A percentile compares a stretch with the other conserved stretches of the same genome.
phyloP scores from a whole-genome alignment of 2,329 filamentous ascomycete species.

The Fusarium verticillioides region DNA sequence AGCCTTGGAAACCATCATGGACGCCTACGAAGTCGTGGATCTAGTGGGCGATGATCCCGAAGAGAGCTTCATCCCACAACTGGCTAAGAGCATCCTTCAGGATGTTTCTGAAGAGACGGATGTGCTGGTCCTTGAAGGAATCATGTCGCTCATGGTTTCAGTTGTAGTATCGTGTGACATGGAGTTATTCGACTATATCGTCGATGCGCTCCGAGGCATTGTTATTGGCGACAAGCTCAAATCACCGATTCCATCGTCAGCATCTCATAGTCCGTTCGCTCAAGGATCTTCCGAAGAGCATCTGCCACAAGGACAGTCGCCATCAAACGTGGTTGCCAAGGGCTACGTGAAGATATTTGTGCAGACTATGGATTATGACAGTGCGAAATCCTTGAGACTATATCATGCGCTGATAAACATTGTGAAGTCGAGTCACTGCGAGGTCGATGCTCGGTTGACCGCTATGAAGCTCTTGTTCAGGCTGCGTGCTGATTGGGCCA shows the following conservation, averaged over 20 bases:
- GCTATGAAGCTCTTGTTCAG: constrained; percentile 84
- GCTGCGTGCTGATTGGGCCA: constrained; percentile 82
- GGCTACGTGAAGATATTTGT: constrained; percentile 83
- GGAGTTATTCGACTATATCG: constrained; percentile 68
- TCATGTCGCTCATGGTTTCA: constrained; percentile 72
- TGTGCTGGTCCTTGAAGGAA: constrained; percentile 70
- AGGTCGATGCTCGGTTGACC: constrained; percentile 76
- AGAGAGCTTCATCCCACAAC: constrained; percentile 64
- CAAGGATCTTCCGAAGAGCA: constrained; percentile 36
- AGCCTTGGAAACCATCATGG: constrained; percentile 69
- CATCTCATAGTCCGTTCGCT: constrained; percentile 39
- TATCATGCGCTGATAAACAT: constrained; percentile 74
- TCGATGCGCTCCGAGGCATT: constrained; percentile 63
- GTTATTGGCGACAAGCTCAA: constrained; percentile 61
- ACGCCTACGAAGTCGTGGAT: constrained; percentile 68
- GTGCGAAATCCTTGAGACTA: constrained; percentile 70
- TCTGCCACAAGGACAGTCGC: constrained; percentile 58
- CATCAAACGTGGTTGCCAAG: constrained; percentile 76
- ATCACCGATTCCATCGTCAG: constrained; percentile 53
- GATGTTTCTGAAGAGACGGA: constrained; percentile 73
- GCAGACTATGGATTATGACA: constrained; percentile 73
- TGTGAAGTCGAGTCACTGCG: constrained; percentile 67
- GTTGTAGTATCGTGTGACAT: constrained; percentile 70
- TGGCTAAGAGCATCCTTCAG: constrained; percentile 71
- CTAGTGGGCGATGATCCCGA: constrained; percentile 69